Conservation (phyloP, 257 asterid genomes). For the Agastache rugosa region DNA sequence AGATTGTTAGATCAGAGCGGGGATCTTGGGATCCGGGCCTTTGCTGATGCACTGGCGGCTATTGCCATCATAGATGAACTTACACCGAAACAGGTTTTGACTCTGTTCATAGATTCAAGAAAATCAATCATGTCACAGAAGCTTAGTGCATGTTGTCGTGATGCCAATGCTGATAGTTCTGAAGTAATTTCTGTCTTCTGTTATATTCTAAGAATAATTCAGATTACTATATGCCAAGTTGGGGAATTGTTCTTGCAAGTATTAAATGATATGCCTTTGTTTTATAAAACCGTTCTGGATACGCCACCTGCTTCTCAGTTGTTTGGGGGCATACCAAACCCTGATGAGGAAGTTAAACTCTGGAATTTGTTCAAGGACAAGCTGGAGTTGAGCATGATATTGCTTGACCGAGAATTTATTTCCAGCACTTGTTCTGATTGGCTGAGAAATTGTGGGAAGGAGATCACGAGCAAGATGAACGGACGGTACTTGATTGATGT, state of each 20-base stretch:
- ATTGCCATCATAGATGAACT: slow-evolving; percentile 86
- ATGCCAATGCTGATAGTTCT: slow-evolving; percentile 63
- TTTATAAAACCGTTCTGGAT: slow-evolving; percentile 80
- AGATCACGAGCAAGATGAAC: slow-evolving; percentile 73
- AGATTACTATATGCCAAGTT: slow-evolving; percentile 88
- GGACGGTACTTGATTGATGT: slow-evolving; percentile 86
- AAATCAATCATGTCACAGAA: slow-evolving; percentile 77
- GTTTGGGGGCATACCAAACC: slow-evolving; percentile 97
- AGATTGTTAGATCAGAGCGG: slow-evolving; percentile 75
- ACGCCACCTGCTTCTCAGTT: slow-evolving; percentile 98
- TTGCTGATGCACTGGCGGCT: slow-evolving; percentile 95
- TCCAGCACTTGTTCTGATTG: slow-evolving; percentile 89
- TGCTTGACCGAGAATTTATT: slow-evolving; percentile 71
- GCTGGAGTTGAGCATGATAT: slow-evolving; percentile 75
- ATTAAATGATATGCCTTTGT: slow-evolving; percentile 88
- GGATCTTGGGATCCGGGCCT: slow-evolving; percentile 71
- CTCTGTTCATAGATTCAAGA: slow-evolving; percentile 80
- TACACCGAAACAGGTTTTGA: slow-evolving; percentile 77
- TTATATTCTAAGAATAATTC: slow-evolving; percentile 82
- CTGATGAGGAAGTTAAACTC: slow-evolving; percentile 88
- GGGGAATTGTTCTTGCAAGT: slow-evolving; percentile 96
- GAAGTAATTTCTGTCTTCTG: slow-evolving; percentile 86
- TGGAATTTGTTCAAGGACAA: slow-evolving; percentile 89
- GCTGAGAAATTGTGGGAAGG: slow-evolving; percentile 93
- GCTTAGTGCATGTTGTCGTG: slow-evolving; percentile 70